A percentile compares a stretch with the other conserved stretches of the same genome.
Conservation (phyloP, 2,329 filamentous ascomycete genomes). For the Neospermospora avenae region DNA sequence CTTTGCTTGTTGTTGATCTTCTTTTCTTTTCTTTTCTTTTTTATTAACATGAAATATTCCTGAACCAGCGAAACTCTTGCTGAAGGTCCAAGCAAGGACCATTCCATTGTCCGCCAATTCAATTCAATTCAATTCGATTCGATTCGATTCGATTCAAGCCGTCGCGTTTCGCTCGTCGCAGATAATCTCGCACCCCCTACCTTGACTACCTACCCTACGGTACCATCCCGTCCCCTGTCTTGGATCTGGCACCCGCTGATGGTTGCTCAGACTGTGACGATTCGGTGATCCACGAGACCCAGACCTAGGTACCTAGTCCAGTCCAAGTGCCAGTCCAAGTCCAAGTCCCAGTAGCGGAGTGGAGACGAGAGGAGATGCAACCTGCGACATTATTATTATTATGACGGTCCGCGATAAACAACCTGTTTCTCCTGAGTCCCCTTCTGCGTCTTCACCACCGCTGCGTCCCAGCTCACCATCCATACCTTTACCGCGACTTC, state of each 20-base stretch:
- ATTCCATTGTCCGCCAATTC: background rate
- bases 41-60: too few relatives aligned
- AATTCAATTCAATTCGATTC: too few relatives aligned
- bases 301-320: too few relatives aligned
- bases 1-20: too few relatives aligned
- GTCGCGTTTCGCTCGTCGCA: conserved; percentile 1
- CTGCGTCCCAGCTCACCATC: conserved; percentile 1
- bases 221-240: conserved; percentile 6
- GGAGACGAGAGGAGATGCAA: too few relatives aligned
- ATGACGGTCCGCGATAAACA: background rate
- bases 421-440: background rate
- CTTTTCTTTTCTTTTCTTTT: too few relatives aligned
- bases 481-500: conserved; percentile 10
- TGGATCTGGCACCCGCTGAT: background rate
- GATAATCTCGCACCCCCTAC: conserved; percentile 1
- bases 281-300: conserved; percentile 3
- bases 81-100: too few relatives aligned
- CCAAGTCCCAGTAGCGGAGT: background rate
- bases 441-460: background rate
- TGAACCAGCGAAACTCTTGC: too few relatives aligned
- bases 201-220: too few relatives aligned
- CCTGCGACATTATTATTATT: background rate
- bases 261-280: conserved; percentile 2
- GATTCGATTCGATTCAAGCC: too few relatives aligned
- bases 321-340: too few relatives aligned